Evolutionary conservation across 441 rosid species (phyloP), one percentile per base, ranked within the genome.

Genomic region (Omphalea diandra): DNA sequence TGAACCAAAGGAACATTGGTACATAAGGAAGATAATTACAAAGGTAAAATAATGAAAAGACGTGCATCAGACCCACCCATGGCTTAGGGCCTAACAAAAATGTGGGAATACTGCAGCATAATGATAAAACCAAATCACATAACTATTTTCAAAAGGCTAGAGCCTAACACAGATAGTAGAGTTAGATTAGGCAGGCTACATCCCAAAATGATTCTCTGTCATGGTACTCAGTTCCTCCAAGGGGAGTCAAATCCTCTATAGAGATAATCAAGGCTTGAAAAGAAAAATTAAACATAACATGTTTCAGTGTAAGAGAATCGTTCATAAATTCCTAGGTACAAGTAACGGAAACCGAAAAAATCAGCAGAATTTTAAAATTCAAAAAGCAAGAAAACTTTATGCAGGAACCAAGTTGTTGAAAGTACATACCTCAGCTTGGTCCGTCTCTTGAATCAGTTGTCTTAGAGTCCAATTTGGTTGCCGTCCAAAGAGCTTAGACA

Each of bases 401-500:
- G 59, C 67, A 35, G 41, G 22, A 18, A 36, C 27, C 15, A 72
- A 50, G 52, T 27, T 6, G 67, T 33, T 29, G 15, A 29, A 63
- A 68, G 54, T 24, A 74, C 82, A 41, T 85, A 87, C 91, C 18
- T 91, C 98, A 65, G 98, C 97, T 72, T 91, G 98, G 74, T 90
- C 90, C 0, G 98, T 94, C 77, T 94, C 91, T 67, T 82, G 95
- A 29, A 94, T 86, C 29, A 94, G 88, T 80, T 94, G 96, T 82
- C 84, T 94, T 65, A 90, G 36, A 41, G 97, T 86, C 98, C 97
- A 91, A 76, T 94, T 91, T 7, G 97, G 89, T 76, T 93, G 95
- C 62, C 88, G 90, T 77, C 90, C 98, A 35, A 93, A 93, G 52
- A 90, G 88, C 83, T 93, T 91, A 79, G 91, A 94, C 98, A 90